Evolutionary conservation across 2,329 filamentous ascomycete species (phyloP).

Genomic region (Cytospora chrysosperma): DNA sequence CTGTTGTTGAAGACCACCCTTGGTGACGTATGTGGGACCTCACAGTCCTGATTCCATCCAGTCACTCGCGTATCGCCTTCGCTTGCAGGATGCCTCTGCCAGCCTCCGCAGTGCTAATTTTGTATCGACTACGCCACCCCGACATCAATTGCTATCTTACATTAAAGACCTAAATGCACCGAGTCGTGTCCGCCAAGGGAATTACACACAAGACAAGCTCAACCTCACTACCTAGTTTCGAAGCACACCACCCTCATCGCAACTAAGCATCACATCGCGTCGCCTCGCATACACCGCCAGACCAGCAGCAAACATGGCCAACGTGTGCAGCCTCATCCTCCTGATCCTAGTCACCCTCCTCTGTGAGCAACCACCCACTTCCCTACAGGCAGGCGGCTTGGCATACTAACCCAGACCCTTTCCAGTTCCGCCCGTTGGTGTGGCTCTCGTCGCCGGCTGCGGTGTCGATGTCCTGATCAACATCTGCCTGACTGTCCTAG

Average conservation of each 20-base stretch:
- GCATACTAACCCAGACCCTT: neutral
- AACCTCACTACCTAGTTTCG: neutral
- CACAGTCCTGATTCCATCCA: neutral
- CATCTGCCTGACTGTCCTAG: conserved; percentile 63
- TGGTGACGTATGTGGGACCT: conserved; percentile 8
- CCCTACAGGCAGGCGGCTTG: neutral
- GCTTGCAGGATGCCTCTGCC: neutral
- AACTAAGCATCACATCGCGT: no score
- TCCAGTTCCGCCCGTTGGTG: conserved; percentile 64
- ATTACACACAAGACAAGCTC: conserved; percentile 2
- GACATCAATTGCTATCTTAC: no score
- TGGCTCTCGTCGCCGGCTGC: conserved; percentile 64
- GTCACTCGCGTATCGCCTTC: conserved; percentile 4
- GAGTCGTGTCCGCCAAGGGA: neutral
- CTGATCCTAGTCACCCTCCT: conserved; percentile 22
- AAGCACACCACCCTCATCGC: neutral
- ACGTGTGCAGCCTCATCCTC: conserved; percentile 15
- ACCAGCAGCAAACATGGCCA: conserved; percentile 17
- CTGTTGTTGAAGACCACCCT: no score
- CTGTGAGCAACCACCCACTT: conserved; percentile 5
- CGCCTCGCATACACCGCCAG: neutral
- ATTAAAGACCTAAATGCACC: neutral
- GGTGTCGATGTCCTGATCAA: conserved; percentile 66
- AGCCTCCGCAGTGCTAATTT: neutral
- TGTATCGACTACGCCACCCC: conserved; percentile 11